Base-by-base conservation (phyloP, 2,329 filamentous ascomycete genomes). In the Cyclaneusma minus region DNA sequence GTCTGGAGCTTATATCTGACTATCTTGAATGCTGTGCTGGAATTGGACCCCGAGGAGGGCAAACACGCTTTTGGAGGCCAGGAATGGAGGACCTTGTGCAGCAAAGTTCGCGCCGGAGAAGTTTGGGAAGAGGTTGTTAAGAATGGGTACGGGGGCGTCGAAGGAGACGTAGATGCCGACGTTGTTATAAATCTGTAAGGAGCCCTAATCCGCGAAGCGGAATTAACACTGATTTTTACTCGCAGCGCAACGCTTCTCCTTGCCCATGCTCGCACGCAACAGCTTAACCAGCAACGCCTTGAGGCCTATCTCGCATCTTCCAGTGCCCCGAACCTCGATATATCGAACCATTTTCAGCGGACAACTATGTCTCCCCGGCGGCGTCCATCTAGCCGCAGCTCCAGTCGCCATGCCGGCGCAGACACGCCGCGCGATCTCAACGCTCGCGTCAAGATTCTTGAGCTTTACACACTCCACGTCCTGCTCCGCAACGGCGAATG, bases 1-100 rank as follows among this genome's bases (percentile, higher is more conserved):
- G 78, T 95, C 36, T 98, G 89, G 89, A 93, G 84, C 51, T 64
- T 98, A 43, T 98, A 95, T 49, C 66, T 95, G 37, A 93, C 85
- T 11, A 77, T 94, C 26, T 62, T 95, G 35, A 93, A 94, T 55
- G 79, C 83, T 20, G 78, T 94, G 36, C 62, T 92, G 18, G 87
- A 95, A 44, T 62, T 95, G 45, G 83, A 84, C 29, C 64, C 80
- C 2, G 82, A 93, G 39, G 85, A 94, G 50, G 89, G 87, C 25
- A 93, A 89, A 56, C 69, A 76, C 27, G 68, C 76, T 8, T 92
- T 95, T 55, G 89, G 89, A 3, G 73, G 71, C 27, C 71, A 80
- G 44, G 75, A 82, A 48, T 98, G 85, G 81, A 76, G 82, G 48
- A 58, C 68, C 8, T 58, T 95, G 37, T 83, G 83, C 34, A 62